Base-by-base conservation (phyloP, 2,329 filamentous ascomycete species). In the Atkinsonella texensis region DNA sequence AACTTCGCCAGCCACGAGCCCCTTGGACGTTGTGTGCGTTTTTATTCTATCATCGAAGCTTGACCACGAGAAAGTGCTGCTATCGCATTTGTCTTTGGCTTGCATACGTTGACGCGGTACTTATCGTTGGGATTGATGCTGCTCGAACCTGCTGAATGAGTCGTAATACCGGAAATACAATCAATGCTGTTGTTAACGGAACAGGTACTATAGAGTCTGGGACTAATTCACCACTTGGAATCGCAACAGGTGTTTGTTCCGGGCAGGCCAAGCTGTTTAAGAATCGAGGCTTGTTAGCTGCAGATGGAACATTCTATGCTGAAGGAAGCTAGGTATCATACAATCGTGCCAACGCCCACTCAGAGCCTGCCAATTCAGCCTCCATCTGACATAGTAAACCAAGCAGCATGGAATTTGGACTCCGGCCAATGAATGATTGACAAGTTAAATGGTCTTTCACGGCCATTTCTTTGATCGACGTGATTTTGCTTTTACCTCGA, bases 381-480 rank as follows among this genome's bases (percentile, higher is more conserved):
- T 69, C 80, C 81, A 84, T 61, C 84, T 76, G 60, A 58, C 18
- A 32, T 59, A 15, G 50, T 59, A 3, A 53, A 51, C n/a, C 53
- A 55, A 17, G 35, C 58, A 12, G 50, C 51, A 6, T 58, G 57
- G 55, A 55, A 54, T 18, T 56, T 59, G 38, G 52, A 57, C 15
- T 52, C 56, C 51, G 49, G 55, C 9, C 33, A 40, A 33, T 44
- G 20, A 28, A 28, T 23, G 18, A 44, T 13, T 44, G 35, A 15
- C 35, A 15, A 8, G 28, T 28, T 28, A 28, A 28, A 12, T 38
- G 35, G 35, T 38, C 15, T 15, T 12, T 38, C 35, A 38, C 7
- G 15, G 11, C 11, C 11, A 3, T 12, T 13, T 12, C 35, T 38
- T 15, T 12, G 35, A 7, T 38, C 4, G 35, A 8, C 28, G 28